Evolutionary conservation across 2,329 filamentous ascomycete species (phyloP).

Genomic region (Colletotrichum chlorophyti): DNA sequence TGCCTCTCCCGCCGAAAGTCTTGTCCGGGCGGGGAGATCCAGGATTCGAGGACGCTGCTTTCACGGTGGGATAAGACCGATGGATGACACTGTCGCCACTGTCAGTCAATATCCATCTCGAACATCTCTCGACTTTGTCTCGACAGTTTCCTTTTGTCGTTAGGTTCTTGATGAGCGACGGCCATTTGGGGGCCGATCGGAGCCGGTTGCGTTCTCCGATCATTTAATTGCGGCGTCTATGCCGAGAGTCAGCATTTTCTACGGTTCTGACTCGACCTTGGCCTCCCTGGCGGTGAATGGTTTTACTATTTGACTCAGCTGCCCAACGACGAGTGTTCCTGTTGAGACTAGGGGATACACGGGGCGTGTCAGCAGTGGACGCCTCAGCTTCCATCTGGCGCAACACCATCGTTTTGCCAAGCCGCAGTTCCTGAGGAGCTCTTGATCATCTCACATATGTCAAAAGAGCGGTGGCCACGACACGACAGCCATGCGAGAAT

Average conservation of each 20-base stretch:
- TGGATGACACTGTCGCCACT: no score
- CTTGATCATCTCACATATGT: conserved; percentile 22
- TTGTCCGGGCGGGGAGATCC: no score
- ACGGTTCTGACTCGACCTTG: conserved; percentile 14
- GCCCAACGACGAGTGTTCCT: conserved; percentile 23
- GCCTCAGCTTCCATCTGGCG: background rate
- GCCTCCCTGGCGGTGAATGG: conserved; percentile 26
- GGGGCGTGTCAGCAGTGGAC: conserved; percentile 22
- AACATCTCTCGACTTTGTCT: background rate
- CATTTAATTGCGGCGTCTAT: conserved; percentile 24
- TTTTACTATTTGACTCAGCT: conserved; percentile 18
- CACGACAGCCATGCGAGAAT: conserved; percentile 2
- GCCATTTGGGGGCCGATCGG: conserved; percentile 13
- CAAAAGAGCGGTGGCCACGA: conserved; percentile 29
- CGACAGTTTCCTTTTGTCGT: background rate
- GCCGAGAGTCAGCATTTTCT: conserved; percentile 15
- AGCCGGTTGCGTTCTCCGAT: conserved; percentile 19
- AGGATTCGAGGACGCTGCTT: no score
- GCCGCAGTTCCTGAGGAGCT: conserved; percentile 16
- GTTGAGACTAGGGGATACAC: conserved; percentile 19
- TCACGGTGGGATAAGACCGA: no score
- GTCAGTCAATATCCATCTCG: no score
- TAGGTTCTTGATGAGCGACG: no score
- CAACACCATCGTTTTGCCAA: conserved; percentile 18
- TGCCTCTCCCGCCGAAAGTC: background rate